Evolutionary conservation across 257 asterid genomes (phyloP).

Genomic region (Gentiana dahurica): DNA sequence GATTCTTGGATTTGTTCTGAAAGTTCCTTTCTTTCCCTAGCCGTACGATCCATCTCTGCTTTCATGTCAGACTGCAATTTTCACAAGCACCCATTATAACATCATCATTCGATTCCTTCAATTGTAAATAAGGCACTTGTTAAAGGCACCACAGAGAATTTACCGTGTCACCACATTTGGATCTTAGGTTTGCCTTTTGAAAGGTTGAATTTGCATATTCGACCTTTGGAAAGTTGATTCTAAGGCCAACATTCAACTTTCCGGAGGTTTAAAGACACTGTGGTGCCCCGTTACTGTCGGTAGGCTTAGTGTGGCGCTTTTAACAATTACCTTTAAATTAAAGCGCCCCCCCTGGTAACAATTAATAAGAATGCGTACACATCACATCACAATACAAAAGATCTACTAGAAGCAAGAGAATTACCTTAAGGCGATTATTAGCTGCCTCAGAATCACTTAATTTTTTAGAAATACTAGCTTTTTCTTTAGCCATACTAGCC

Average conservation of each 20-base stretch:
- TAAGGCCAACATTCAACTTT: too few relatives aligned
- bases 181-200: too few relatives aligned
- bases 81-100: constrained; percentile 13
- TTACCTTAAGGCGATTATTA: constrained; percentile 76
- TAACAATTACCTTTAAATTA: too few relatives aligned
- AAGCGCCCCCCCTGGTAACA: not conserved
- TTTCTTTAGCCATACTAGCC: constrained; percentile 60
- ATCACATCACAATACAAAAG: not conserved
- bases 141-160: too few relatives aligned
- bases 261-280: too few relatives aligned
- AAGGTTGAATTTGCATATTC: too few relatives aligned
- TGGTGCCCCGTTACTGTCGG: too few relatives aligned
- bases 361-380: not conserved
- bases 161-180: too few relatives aligned
- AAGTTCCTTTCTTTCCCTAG: constrained; percentile 83
- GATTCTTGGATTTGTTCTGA: constrained; percentile 76
- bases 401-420: constrained; percentile 11
- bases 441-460: constrained; percentile 71
- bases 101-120: too few relatives aligned
- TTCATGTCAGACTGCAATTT: constrained; percentile 74
- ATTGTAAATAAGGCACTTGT: too few relatives aligned
- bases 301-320: too few relatives aligned
- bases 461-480: constrained; percentile 63
- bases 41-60: constrained; percentile 76
- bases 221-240: too few relatives aligned